A percentile compares a stretch with the other conserved stretches of the same genome.
Conservation (phyloP, 2,329 filamentous ascomycete genomes). For the Aspergillus thermomutatus region DNA sequence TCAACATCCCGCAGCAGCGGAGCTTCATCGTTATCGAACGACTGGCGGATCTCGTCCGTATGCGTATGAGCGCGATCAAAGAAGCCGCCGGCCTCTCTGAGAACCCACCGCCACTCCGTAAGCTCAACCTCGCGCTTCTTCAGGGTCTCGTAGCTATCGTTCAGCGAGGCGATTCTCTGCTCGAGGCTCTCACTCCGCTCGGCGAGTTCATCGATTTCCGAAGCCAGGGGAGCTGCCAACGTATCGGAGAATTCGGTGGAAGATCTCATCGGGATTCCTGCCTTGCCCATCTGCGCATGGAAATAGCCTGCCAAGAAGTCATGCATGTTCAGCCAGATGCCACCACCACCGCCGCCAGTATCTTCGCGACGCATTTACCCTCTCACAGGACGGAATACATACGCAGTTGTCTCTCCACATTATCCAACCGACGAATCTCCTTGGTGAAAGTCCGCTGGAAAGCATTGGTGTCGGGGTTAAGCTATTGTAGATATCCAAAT, state of each 20-base stretch:
- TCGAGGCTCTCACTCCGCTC: slow-evolving; percentile 91
- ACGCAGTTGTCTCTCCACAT: slow-evolving; percentile 96
- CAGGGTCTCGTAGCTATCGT: slow-evolving; percentile 97
- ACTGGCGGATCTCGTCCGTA: slow-evolving; percentile 92
- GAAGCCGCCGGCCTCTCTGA: slow-evolving; percentile 93
- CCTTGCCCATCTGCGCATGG: slow-evolving; percentile 91
- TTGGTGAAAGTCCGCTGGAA: slow-evolving; percentile 98
- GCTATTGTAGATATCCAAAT: slow-evolving; percentile 49
- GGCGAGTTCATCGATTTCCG: slow-evolving; percentile 92
- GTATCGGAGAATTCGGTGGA: slow-evolving; percentile 87
- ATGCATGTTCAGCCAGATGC: slow-evolving; percentile 3
- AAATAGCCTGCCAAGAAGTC: slow-evolving; percentile 70
- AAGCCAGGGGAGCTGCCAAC: slow-evolving; percentile 81
- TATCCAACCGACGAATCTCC: slow-evolving; percentile 94
- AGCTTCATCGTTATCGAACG: slow-evolving; percentile 82
- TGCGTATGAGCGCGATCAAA: slow-evolving; percentile 95
- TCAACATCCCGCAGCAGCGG: slow-evolving; percentile 91
- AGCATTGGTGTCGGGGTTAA: slow-evolving; percentile 87
- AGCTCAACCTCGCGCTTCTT: slow-evolving; percentile 97
- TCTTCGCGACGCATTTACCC: neutral
- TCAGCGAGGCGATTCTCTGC: slow-evolving; percentile 83
- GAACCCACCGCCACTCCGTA: slow-evolving; percentile 97
- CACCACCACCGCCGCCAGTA: slow-evolving; percentile 2
- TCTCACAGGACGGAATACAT: slow-evolving; percentile 42
- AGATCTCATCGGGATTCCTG: slow-evolving; percentile 77